These are phyloP conservation scores for Cryptococcus neoformans DNA, from an alignment of 1,284 basidiomycete species.

Conservation along the genomic window DNA sequence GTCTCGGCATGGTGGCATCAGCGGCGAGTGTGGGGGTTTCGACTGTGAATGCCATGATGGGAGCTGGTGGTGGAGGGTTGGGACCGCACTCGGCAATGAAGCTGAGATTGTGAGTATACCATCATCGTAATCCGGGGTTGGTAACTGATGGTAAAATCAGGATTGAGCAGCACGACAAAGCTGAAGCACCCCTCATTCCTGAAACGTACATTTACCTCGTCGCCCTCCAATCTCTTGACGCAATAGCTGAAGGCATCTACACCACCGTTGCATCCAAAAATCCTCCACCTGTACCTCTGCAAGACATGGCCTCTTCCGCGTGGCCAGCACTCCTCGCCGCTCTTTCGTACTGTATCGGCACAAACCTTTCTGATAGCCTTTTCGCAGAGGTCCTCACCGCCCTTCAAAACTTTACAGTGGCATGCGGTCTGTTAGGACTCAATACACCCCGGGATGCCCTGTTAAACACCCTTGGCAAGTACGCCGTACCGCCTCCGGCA, in stretches of 20 bases:
- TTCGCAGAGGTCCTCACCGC: slow-evolving; percentile 70
- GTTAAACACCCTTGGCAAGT: slow-evolving; percentile 78
- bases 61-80: slow-evolving; percentile 59
- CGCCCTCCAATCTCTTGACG: slow-evolving; percentile 80
- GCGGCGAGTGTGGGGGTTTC: slow-evolving; percentile 76
- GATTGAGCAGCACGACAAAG: slow-evolving; percentile 94
- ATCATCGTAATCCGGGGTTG: slow-evolving; percentile 5
- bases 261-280: slow-evolving; percentile 53
- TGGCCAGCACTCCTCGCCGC: slow-evolving; percentile 90
- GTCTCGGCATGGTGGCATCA: slow-evolving; percentile 77
- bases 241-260: slow-evolving; percentile 84
- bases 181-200: slow-evolving; percentile 86
- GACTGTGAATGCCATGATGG: slow-evolving; percentile 68
- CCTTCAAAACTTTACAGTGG: slow-evolving; percentile 79
- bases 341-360: slow-evolving; percentile 81
- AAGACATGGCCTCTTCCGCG: slow-evolving; percentile 75
- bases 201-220: slow-evolving; percentile 91
- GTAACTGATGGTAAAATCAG: slow-evolving; percentile 49
- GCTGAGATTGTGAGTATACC: slow-evolving; percentile 65
- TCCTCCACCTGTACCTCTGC: slow-evolving; percentile 65
- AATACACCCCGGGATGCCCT: slow-evolving; percentile 89
- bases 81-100: slow-evolving; percentile 76
- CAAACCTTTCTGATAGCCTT: slow-evolving; percentile 69
- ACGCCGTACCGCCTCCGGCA: slow-evolving; percentile 81
- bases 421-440: slow-evolving; percentile 82